Evolutionary conservation across 2,329 filamentous ascomycete genomes (phyloP).

Genomic region (Arthrobotrys conoides): DNA sequence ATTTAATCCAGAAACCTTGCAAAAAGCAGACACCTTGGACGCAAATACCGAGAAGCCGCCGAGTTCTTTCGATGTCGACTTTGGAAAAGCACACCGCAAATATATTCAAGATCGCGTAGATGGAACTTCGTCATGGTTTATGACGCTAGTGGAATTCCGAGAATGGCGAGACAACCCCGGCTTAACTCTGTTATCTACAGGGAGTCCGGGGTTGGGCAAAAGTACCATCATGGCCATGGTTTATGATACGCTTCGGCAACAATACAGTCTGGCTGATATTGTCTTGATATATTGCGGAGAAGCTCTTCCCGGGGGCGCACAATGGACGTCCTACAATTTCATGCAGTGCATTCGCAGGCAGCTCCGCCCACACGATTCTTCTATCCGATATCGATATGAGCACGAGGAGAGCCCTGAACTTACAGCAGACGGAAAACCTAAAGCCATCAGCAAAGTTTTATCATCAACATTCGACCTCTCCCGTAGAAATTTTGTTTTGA

Average conservation of each 20-base stretch:
- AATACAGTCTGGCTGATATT: background rate
- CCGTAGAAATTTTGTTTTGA: too few relatives aligned
- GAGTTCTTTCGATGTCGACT: background rate
- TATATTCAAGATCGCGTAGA: background rate
- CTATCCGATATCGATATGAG: background rate
- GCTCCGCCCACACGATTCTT: background rate
- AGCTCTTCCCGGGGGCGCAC: too few relatives aligned
- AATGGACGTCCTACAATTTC: background rate
- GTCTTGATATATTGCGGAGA: constrained; percentile 2
- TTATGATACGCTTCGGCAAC: background rate
- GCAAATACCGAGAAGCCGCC: too few relatives aligned
- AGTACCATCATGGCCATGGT: background rate
- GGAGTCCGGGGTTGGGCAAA: background rate
- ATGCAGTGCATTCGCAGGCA: background rate
- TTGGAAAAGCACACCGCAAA: background rate
- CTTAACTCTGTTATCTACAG: background rate
- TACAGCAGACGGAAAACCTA: too few relatives aligned
- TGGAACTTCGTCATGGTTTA: background rate
- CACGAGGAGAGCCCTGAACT: background rate
- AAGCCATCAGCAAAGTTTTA: too few relatives aligned
- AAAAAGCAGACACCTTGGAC: background rate
- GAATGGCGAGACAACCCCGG: background rate
- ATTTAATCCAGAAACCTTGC: background rate
- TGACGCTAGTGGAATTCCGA: background rate
- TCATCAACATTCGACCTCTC: too few relatives aligned